Evolutionary conservation across 768 basidiomycete genomes (phyloP).

Genomic region (Dentipellis sp.): DNA sequence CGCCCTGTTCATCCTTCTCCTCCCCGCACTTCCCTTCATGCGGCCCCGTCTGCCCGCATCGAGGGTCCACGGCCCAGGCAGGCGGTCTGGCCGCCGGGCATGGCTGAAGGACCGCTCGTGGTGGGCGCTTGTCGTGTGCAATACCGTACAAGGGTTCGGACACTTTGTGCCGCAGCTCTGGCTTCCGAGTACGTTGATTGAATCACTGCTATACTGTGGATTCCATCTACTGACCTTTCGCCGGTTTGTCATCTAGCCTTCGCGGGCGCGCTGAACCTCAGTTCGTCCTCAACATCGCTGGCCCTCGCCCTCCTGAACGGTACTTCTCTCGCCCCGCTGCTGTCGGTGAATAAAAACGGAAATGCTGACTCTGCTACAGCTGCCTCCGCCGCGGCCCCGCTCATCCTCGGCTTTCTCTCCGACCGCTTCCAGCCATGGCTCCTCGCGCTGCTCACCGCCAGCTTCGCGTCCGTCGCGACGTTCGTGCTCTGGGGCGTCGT

Average conservation of each 20-base stretch:
- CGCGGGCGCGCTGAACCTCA: conserved; percentile 2
- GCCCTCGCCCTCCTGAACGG: conserved; percentile 17
- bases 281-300: conserved; percentile 12
- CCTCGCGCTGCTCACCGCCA: conserved; percentile 14
- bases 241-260: background rate
- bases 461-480: conserved; percentile 16
- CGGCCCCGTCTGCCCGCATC: conserved; percentile 18
- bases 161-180: conserved; percentile 20
- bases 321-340: too few species aligned
- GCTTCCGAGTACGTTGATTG: conserved; percentile 17
- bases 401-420: conserved; percentile 12
- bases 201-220: background rate
- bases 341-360: too few species aligned
- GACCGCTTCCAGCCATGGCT: conserved; percentile 15
- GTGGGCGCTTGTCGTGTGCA: conserved; percentile 19
- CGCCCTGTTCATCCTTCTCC: conserved; percentile 9
- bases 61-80: conserved; percentile 8
- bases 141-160: conserved; percentile 19
- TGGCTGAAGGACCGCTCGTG: conserved; percentile 18
- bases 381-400: conserved; percentile 11
- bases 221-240: too few species aligned
- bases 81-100: background rate
- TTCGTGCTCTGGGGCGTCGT: conserved; percentile 25
- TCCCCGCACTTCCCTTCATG: conserved; percentile 18
- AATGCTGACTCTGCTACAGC: too few species aligned